A percentile compares a stretch with the other conserved stretches of the same genome.
phyloP scores from a whole-genome alignment of 495 filamentous ascomycete species.

The Viridothelium virens region DNA sequence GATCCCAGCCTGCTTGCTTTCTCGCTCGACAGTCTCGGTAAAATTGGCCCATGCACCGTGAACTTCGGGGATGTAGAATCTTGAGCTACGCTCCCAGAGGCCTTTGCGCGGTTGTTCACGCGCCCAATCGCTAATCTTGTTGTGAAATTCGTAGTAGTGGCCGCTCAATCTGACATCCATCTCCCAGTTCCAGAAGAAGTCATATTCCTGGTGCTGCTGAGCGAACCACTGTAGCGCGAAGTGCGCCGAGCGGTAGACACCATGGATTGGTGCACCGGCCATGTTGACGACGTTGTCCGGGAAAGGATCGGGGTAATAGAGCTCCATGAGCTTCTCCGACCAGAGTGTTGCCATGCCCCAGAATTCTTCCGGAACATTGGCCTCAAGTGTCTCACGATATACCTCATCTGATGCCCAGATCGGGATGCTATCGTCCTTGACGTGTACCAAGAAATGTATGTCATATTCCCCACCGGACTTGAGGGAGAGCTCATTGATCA shows the following conservation, averaged over 20 bases:
- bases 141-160: slow-evolving; percentile 49
- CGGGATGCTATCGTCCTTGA: slow-evolving; percentile 46
- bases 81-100: slow-evolving; percentile 42
- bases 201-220: slow-evolving; percentile 50
- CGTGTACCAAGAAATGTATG: slow-evolving; percentile 51
- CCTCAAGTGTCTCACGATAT: slow-evolving; percentile 43
- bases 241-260: slow-evolving; percentile 36
- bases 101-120: slow-evolving; percentile 48
- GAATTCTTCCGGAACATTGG: slow-evolving; percentile 49
- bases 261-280: slow-evolving; percentile 30
- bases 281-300: slow-evolving; percentile 35
- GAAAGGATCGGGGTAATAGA: slow-evolving; percentile 42
- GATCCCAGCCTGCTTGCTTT: slow-evolving; percentile 34
- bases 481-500: slow-evolving; percentile 48
- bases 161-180: slow-evolving; percentile 53
- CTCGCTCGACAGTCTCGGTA: slow-evolving; percentile 38
- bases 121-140: slow-evolving; percentile 42
- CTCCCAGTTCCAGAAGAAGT: slow-evolving; percentile 56
- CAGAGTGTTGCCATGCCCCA: slow-evolving; percentile 50
- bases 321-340: slow-evolving; percentile 43
- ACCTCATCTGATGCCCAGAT: slow-evolving; percentile 46
- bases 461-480: slow-evolving; percentile 53
- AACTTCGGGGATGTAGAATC: slow-evolving; percentile 42
- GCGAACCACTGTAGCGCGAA: slow-evolving; percentile 50
- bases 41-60: slow-evolving; percentile 43